These are phyloP conservation scores for Pelargonium myrrhifolium DNA, from an alignment of 441 rosid species.

Conservation along the genomic window DNA sequence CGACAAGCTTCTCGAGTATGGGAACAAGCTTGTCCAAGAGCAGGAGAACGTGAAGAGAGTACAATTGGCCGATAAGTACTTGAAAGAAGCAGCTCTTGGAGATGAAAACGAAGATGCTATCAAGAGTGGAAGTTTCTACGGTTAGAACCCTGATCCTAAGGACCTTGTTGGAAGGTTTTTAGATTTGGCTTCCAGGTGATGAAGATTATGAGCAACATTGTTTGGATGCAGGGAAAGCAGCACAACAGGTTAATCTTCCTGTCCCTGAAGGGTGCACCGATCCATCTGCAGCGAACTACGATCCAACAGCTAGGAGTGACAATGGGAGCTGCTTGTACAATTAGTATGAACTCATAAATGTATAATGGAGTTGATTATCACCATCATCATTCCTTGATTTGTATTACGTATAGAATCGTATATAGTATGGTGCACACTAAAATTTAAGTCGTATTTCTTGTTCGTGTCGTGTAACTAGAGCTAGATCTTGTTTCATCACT, in stretches of 20 bases:
- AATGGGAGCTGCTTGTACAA: constrained; percentile 83
- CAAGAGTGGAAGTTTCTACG: constrained; percentile 60
- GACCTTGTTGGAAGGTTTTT: constrained; percentile 31
- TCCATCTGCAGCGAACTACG: constrained; percentile 55
- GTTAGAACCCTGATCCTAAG: constrained; percentile 44
- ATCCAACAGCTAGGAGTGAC: constrained; percentile 92
- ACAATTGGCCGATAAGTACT: constrained; percentile 83
- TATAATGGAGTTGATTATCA: too few relatives aligned
- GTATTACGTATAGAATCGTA: too few relatives aligned
- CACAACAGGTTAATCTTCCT: constrained; percentile 64
- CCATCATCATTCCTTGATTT: too few relatives aligned
- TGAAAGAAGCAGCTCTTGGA: constrained; percentile 85
- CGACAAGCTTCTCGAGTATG: constrained; percentile 72
- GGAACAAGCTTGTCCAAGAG: constrained; percentile 80
- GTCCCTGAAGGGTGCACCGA: constrained; percentile 89
- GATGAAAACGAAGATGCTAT: constrained; percentile 71
- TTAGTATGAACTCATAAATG: neutral
- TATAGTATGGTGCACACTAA: too few relatives aligned
- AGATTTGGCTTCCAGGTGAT: too few relatives aligned
- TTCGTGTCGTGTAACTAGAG: too few relatives aligned
- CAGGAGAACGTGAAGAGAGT: constrained; percentile 98
- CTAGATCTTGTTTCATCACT: too few relatives aligned
- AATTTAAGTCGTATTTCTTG: too few relatives aligned
- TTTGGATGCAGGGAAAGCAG: constrained; percentile 58
- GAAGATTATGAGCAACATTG: too few relatives aligned